Conservation (phyloP, 2,329 filamentous ascomycete genomes). For the Cladobotryum protrusum region DNA sequence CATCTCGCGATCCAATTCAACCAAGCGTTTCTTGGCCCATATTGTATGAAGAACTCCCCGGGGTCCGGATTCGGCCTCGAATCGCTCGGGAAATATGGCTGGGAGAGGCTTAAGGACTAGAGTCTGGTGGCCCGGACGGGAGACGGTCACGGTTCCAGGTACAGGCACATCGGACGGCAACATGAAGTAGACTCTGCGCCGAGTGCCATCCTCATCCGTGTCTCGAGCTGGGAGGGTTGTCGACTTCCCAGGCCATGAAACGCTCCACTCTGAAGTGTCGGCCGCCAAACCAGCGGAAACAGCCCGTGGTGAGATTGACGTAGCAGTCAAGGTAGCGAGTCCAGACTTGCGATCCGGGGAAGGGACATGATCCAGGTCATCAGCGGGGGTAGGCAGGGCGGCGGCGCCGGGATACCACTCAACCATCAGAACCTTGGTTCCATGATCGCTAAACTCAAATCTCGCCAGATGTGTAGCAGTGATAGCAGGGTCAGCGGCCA, state of each 20-base stretch:
- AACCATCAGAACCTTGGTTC: slow-evolving; percentile 88
- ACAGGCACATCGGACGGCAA: slow-evolving; percentile 66
- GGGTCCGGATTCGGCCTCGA: slow-evolving; percentile 64
- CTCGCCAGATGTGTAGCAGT: slow-evolving; percentile 47
- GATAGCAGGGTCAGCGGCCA: slow-evolving; percentile 13
- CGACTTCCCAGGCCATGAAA: slow-evolving; percentile 77
- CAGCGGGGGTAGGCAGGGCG: slow-evolving; percentile 11
- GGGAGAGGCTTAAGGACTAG: slow-evolving; percentile 71
- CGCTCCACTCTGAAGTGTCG: slow-evolving; percentile 53
- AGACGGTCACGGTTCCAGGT: slow-evolving; percentile 65
- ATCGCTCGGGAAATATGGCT: slow-evolving; percentile 74
- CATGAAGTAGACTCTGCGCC: slow-evolving; percentile 70
- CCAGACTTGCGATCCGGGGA: neutral
- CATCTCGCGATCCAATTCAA: slow-evolving; percentile 71
- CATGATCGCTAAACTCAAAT: slow-evolving; percentile 83
- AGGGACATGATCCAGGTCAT: slow-evolving; percentile 11
- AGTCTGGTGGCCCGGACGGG: slow-evolving; percentile 33
- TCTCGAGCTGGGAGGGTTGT: slow-evolving; percentile 59
- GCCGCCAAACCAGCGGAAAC: slow-evolving; percentile 6
- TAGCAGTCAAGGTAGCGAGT: neutral
- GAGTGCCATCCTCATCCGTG: slow-evolving; percentile 26
- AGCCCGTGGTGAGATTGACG: neutral
- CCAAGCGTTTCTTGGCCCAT: slow-evolving; percentile 79
- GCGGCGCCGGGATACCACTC: slow-evolving; percentile 61
- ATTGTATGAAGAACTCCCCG: slow-evolving; percentile 83